These are phyloP conservation scores for Aureobasidium namibiae DNA, from an alignment of 2,329 filamentous ascomycete species.

Conservation along the genomic window DNA sequence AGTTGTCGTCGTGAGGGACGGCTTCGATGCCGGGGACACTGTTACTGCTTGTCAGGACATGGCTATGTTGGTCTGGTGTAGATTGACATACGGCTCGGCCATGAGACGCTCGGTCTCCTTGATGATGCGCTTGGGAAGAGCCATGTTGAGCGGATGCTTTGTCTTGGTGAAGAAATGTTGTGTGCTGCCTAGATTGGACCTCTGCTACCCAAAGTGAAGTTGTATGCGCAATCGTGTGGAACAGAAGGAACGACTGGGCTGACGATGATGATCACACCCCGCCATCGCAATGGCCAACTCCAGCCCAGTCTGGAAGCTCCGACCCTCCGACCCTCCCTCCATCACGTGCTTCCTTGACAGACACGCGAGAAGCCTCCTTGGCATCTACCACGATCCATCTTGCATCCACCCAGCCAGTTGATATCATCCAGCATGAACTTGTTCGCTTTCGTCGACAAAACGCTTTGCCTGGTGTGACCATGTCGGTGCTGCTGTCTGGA, in stretches of 20 bases:
- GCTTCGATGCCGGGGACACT: constrained; percentile 96
- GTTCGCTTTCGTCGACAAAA: background rate
- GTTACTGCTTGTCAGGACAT: constrained; percentile 11
- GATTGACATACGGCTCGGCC: constrained; percentile 72
- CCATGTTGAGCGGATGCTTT: constrained; percentile 35
- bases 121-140: constrained; percentile 90
- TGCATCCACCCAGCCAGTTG: background rate
- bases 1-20: constrained; percentile 90
- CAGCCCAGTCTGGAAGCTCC: background rate
- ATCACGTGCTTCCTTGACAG: background rate
- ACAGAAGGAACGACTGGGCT: background rate
- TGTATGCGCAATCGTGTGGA: background rate
- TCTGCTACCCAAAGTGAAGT: background rate
- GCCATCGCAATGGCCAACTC: background rate
- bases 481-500: background rate
- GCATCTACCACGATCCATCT: background rate
- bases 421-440: background rate
- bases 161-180: background rate
- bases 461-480: background rate
- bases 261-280: constrained; percentile 7
- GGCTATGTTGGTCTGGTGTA: background rate
- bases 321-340: no score
- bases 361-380: background rate
- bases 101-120: constrained; percentile 98
- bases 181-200: background rate